phyloP scores from a whole-genome alignment of 345 rosid genomes.

The Syzygium aromaticum region DNA sequence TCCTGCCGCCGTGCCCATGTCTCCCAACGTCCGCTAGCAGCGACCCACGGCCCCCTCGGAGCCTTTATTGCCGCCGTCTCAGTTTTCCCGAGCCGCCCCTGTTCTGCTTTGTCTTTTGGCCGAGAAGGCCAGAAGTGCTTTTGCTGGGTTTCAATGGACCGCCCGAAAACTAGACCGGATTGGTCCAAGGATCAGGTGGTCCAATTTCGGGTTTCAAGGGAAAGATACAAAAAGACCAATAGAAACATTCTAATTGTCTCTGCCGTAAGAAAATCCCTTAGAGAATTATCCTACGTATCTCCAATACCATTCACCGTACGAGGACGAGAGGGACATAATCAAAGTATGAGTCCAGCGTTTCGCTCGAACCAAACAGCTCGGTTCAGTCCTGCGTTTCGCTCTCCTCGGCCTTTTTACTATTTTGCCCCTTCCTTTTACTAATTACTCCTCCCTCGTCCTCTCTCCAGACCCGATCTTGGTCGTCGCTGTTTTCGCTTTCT shows the following conservation, averaged over 20 bases:
- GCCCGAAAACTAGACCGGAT: no score
- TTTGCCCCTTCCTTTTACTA: background rate
- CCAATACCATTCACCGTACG: no score
- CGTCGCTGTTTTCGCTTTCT: background rate
- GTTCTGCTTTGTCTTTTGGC: no score
- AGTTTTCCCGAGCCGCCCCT: no score
- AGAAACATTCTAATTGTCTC: background rate
- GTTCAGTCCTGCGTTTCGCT: background rate
- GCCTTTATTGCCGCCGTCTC: no score
- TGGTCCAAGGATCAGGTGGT: no score
- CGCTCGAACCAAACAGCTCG: background rate
- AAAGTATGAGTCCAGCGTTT: background rate
- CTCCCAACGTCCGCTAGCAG: no score
- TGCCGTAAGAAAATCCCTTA: background rate
- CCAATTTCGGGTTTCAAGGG: accelerated
- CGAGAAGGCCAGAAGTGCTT: no score
- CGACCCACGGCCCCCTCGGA: no score
- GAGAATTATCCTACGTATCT: no score
- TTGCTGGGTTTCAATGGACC: no score
- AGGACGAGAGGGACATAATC: background rate
- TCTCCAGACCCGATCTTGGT: background rate
- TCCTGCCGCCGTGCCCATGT: no score
- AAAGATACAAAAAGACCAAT: background rate
- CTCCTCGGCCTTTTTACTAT: background rate
- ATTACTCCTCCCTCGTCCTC: background rate